Base-by-base conservation (phyloP, 495 filamentous ascomycete species). In the Articulospora tetracladia region DNA sequence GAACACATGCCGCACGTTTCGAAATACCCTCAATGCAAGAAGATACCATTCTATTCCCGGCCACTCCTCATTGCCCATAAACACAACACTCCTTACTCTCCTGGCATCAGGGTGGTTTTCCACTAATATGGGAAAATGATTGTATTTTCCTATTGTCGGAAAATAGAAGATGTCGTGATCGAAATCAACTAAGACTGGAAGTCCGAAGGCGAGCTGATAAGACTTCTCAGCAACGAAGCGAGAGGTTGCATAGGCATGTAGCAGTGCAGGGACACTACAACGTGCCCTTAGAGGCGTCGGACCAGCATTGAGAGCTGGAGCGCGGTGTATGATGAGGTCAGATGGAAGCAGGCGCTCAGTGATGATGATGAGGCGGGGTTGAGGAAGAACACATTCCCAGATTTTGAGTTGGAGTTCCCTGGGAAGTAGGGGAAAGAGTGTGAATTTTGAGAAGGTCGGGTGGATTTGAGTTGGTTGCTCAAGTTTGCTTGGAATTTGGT, bases 361-460 rank as follows among this genome's bases (percentile, higher is more conserved):
- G 22, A 59, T 49, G 7, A 7, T 27, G 20, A 65, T 44, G 22
- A 22, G 53, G 7, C 58, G 53, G 3, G 58, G 59, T 24, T 24
- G 32, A 19, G 30, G n/a, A 48, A 55, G 36, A 8, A 50, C 49
- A 12, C 26, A 47, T 17, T 51, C 0, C 63, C 61, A 64, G 32
- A 69, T 58, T 34, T 67, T 58, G 50, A 64, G 58, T 11, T 61
- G 64, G 10, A 67, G 58, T 36, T 69, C 66, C 13, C 7, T 20
- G 7, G 66, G 64, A 19, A 69, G 66, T 22, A 6, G 17, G 27
- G 55, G 17, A 26, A 69, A 69, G 48, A 62, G 58, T 24, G 39
- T 52, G 53, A 57, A 57, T 25, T 28, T 47, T 15, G 28, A 54
- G 19, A 27, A 23, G 24, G 53, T n/a, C n/a, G 56, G 30, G 30